Evolutionary conservation across 768 basidiomycete species (phyloP), one percentile per base, ranked within the genome.

Genomic region (Lanmaoa pseudosensibilis): DNA sequence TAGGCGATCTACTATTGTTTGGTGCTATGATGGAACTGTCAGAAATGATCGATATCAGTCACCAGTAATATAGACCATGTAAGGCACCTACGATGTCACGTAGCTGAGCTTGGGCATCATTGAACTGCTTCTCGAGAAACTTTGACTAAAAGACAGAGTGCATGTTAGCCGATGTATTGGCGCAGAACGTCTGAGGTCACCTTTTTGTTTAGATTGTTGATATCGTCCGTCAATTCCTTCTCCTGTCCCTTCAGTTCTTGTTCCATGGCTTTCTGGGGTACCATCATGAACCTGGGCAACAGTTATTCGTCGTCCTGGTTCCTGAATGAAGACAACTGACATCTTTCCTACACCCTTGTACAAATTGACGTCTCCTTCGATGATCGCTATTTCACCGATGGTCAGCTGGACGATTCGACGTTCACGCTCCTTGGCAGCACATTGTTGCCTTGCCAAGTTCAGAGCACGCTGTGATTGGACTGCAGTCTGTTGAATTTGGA

Each of bases 301-400:
- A 3, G 27, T 53, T 43, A 63, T 44, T 45, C 52, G 27, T 43
- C 25, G 18, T 40, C 15, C 45, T 19, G 37, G 32, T 21, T 44
- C 43, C 39, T 39, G 44, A 52, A 48, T 7, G 23, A 48, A 40
- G 36, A 27, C 47, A 21, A 62, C 53, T 59, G 60, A 95, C 95
- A 96, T 96, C 75, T 98, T 98, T 33, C 95, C 95, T 44, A 98
- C 91, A 46, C 95, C 95, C 66, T 90, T 94, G 76, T 95, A 98
- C 64, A 97, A 75, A 66, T 88, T 92, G 13, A 90, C 86, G 57
- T 88, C 80, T 27, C 83, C 83, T 61, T 84, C 79, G 48, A 94
- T 82, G 36, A 79, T 76, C 33, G 77, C 78, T 59, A 98, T 85
- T 70, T 98, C 94, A 61, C 87, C 82, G 52, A 89, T 88, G 0